Base-by-base conservation (phyloP, 1,139 yeast genomes). In the Hyphopichia buzzinii region DNA sequence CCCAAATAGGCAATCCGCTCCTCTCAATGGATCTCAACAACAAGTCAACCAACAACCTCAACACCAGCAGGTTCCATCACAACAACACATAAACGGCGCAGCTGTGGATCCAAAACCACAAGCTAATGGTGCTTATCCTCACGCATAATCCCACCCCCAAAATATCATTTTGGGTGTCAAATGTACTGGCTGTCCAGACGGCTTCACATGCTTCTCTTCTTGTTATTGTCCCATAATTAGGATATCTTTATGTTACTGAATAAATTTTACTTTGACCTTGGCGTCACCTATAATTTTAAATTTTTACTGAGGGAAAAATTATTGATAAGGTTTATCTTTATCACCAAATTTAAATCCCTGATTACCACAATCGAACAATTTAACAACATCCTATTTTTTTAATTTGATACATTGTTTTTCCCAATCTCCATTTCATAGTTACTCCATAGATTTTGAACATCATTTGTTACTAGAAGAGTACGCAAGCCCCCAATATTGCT, bases 1-100 rank as follows among this genome's bases (percentile, higher is more conserved):
- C 46, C 62, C 71, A 35, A 66, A 67, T 48, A 59, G 74, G 48
- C 71, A 60, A 45, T 41, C 44, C 8, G 44, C 34, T 16, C 41
- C 49, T 44, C 24, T 41, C 37, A 10, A 15, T 27, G 24, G 41
- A 31, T 31, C 25, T 25, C 15, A 12, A 8, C 29, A 35, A 19
- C 40, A 33, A n/a, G 34, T 28, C 26, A 22, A 26, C 8, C 26
- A 29, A n/a, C 39, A 30, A 10, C 36, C 23, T 8, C 37, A 35
- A 29, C 31, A 21, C 10, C 27, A 25, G 13, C 33, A 29, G 12
- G 3, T 29, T 5, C 29, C 25, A 12, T 14, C 17, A n/a, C 13
- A 27, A 8, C 36, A 34, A 25, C 10, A 7, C 8, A 19, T 10
- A 7, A 19, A 19, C 23, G 23, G 23, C 23, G 8, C 6, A 19